phyloP scores from a whole-genome alignment of 2,329 filamentous ascomycete species.

The Microsporum canis region DNA sequence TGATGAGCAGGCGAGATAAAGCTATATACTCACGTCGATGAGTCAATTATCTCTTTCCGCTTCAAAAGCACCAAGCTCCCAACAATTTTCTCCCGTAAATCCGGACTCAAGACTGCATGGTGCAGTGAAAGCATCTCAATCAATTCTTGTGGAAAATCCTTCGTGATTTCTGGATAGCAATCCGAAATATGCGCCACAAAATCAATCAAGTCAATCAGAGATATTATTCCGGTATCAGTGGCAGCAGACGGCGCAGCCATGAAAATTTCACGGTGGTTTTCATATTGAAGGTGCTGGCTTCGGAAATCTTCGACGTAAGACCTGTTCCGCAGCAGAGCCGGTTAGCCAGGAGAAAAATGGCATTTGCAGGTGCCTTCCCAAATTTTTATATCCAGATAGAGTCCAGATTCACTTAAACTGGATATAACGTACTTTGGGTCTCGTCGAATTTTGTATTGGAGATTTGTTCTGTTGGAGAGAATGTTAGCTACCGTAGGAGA shows the following conservation, averaged over 20 bases:
- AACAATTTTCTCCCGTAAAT: conserved; percentile 88
- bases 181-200: conserved; percentile 89
- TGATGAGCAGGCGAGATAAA: background rate
- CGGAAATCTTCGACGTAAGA: conserved; percentile 85
- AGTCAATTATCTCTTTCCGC: conserved; percentile 88
- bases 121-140: conserved; percentile 70
- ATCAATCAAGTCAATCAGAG: conserved; percentile 83
- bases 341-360: background rate
- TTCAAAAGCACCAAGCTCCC: conserved; percentile 75
- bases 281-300: conserved; percentile 83
- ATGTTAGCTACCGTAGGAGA: conserved; percentile 17
- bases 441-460: conserved; percentile 82
- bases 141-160: conserved; percentile 65
- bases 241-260: conserved; percentile 68
- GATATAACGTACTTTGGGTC: conserved; percentile 58
- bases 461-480: conserved; percentile 49
- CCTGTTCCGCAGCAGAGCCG: conserved; percentile 30
- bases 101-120: conserved; percentile 69
- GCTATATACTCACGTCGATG: conserved; percentile 43
- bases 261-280: conserved; percentile 83
- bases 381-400: background rate
- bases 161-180: conserved; percentile 74
- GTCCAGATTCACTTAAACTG: background rate
- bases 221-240: conserved; percentile 65
- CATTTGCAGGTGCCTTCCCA: background rate